Conservation (phyloP, 2,329 filamentous ascomycete species). For the Fusarium caatingaense region DNA sequence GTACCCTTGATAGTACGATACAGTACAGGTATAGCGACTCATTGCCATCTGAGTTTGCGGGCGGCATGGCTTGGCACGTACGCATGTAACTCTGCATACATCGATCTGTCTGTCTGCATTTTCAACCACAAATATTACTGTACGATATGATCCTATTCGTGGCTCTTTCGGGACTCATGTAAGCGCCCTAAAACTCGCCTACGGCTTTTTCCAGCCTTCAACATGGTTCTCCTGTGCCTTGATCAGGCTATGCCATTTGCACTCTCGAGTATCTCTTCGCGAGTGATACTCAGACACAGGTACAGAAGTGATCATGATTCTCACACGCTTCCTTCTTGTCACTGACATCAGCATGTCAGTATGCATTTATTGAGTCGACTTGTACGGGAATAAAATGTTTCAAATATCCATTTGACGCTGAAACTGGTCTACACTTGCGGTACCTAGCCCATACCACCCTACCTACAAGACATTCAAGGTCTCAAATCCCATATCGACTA, state of each 20-base stretch:
- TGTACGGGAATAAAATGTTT: constrained; percentile 14
- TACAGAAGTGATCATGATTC: not conserved
- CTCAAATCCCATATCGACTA: not conserved
- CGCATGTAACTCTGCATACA: constrained; percentile 1
- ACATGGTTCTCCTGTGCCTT: constrained; percentile 21
- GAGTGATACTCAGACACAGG: not conserved
- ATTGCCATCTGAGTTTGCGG: not conserved
- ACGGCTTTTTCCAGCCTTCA: constrained; percentile 1
- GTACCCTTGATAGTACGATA: constrained; percentile 14
- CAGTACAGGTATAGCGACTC: not conserved
- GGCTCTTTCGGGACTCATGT: constrained; percentile 24
- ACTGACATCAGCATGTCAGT: not conserved
- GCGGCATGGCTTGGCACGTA: constrained; percentile 4
- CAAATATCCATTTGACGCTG: not conserved
- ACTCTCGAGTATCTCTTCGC: not conserved
- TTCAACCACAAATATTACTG: constrained; percentile 7
- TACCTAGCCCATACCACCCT: constrained; percentile 2
- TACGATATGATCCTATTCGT: not conserved
- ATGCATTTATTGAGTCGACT: not conserved
- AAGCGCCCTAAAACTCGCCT: constrained; percentile 27
- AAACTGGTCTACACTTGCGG: constrained; percentile 7
- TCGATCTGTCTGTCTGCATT: constrained; percentile 7
- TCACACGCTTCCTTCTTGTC: not conserved
- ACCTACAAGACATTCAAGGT: constrained; percentile 3
- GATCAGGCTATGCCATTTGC: not conserved